A percentile compares a stretch with the other conserved stretches of the same genome.
phyloP scores from a whole-genome alignment of 805 yeast species.

The Wickerhamiella cacticola region DNA sequence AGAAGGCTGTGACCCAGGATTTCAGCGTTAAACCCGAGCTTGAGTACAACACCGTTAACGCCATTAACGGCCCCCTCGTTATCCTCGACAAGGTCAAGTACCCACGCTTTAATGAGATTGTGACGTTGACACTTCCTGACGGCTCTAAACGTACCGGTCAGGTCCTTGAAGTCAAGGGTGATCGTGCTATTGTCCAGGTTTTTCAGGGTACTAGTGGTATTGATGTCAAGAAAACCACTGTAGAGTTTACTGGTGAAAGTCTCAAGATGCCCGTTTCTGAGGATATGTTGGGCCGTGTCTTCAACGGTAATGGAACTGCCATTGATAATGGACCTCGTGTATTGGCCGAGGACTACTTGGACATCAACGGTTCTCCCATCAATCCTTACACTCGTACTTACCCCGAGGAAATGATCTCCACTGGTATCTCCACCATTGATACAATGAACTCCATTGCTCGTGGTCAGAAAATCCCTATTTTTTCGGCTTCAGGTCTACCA shows the following conservation, averaged over 20 bases:
- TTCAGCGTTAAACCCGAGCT: constrained; percentile 83
- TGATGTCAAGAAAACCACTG: constrained; percentile 94
- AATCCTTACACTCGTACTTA: constrained; percentile 97
- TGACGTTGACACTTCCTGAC: constrained; percentile 90
- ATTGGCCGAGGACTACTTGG: constrained; percentile 96
- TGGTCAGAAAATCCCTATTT: constrained; percentile 98
- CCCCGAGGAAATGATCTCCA: constrained; percentile 99
- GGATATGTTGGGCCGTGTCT: constrained; percentile 94
- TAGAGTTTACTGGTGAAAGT: constrained; percentile 93
- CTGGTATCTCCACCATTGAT: constrained; percentile 97
- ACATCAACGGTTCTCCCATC: constrained; percentile 97
- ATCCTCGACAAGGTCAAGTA: constrained; percentile 75
- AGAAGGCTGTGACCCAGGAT: constrained; percentile 83
- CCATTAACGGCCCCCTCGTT: constrained; percentile 97
- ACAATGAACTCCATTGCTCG: constrained; percentile 99
- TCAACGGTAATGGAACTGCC: constrained; percentile 98
- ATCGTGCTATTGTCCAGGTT: constrained; percentile 95
- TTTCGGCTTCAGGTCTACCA: constrained; percentile 98
- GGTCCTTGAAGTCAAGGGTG: constrained; percentile 94
- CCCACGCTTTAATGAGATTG: constrained; percentile 92
- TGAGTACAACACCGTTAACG: constrained; percentile 92
- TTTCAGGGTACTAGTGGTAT: constrained; percentile 98
- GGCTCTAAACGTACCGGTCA: constrained; percentile 94
- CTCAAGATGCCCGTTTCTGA: constrained; percentile 91
- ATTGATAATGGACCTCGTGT: constrained; percentile 97